Evolutionary conservation across 495 filamentous ascomycete species (phyloP), one percentile per base, ranked within the genome.

Genomic region (Podospora australis): DNA sequence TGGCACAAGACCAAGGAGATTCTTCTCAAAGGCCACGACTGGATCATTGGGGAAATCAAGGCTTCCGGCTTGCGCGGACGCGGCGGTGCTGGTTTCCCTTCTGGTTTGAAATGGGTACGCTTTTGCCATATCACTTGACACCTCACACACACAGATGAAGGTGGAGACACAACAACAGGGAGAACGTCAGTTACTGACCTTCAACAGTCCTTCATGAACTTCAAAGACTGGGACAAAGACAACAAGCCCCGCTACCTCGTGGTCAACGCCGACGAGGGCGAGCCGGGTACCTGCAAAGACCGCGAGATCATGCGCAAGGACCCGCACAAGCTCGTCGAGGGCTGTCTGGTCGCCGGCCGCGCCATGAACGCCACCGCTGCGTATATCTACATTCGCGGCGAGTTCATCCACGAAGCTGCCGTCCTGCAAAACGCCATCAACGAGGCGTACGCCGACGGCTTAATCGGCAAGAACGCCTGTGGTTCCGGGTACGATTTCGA

Each of bases 1-100:
- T 98, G 92, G 92, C 79, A 98, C 72, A 95, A 91, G 77, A 98
- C 92, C 41, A 98, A 98, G 78, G 92, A 98, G 69, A 98, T 98
- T 39, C 66, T 98, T 44, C 67, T 87, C 53, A 97, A 98, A 76
- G 92, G 92, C 44, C 84, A 98, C 70, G 92, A 98, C 61, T 98
- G 92, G 92, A 92, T 98, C 62, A 96, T 98, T 55, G 80, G 82
- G 44, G 92, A 98, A 69, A 81, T 98, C 70, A 98, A 96, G 75
- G 81, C 88, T 8, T 98, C 92, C 4, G 92, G 92, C 55, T 80
- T 98, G 40, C 84, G 92, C 69, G 92, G 92, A 48, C 85, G 92
- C 71, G 92, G 92, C 69, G 92, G 92, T 69, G 92, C 92, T 70
- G 92, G 92, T 59, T 98, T 98, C 63, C 92, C 92, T 49, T 95